phyloP scores from a whole-genome alignment of 2,329 filamentous ascomycete genomes.

The Cladorrhinum sp. region DNA sequence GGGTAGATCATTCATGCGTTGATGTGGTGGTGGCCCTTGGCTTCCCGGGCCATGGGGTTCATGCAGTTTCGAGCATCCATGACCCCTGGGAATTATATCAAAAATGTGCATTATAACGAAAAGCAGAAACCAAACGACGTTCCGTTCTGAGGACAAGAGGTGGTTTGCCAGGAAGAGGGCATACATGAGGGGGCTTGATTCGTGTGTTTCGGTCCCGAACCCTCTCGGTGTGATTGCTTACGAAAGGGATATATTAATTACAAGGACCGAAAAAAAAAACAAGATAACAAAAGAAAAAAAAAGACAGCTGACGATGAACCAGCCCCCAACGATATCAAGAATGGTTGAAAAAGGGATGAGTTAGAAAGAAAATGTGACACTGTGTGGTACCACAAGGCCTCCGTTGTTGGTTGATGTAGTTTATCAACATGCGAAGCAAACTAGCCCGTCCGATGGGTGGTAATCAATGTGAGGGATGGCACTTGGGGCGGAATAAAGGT shows the following conservation, averaged over 20 bases:
- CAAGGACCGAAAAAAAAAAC: no score
- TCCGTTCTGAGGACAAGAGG: no score
- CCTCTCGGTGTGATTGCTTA: not conserved
- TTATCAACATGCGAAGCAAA: not conserved
- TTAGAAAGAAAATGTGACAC: conserved; percentile 8
- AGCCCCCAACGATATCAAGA: not conserved
- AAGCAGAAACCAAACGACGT: no score
- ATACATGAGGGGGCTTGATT: no score
- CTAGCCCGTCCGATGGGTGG: not conserved
- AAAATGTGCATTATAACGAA: no score
- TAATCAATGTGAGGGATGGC: not conserved
- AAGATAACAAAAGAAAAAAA: not conserved
- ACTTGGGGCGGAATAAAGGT: no score
- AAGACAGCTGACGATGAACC: not conserved
- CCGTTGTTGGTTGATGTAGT: not conserved
- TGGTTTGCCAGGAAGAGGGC: no score
- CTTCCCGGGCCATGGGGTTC: not conserved
- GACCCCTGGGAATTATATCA: conserved; percentile 2
- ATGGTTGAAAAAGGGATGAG: not conserved
- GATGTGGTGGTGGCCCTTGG: not conserved
- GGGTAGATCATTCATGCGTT: conserved; percentile 4
- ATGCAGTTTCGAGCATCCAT: not conserved
- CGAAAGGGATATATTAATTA: not conserved
- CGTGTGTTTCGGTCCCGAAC: not conserved
- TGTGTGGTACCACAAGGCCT: conserved; percentile 13